Evolutionary conservation across 371 early-diverging fungal genomes (phyloP).

Genomic region (Lichtheimia ornata): DNA sequence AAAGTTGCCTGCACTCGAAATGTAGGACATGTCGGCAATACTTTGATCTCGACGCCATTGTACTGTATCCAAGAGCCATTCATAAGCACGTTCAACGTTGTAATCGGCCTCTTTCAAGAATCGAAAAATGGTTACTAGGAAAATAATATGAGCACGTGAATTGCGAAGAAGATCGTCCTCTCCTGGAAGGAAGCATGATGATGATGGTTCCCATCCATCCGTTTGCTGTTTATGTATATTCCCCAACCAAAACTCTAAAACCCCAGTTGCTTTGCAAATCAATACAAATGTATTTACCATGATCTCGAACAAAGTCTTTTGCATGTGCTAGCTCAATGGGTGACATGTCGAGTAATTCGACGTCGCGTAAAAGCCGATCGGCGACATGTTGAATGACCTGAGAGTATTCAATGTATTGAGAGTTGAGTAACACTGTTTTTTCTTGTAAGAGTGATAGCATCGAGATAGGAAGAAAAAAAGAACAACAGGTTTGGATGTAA

Average conservation of each 20-base stretch:
- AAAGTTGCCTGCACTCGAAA: constrained; percentile 32
- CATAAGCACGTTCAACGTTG: constrained; percentile 14
- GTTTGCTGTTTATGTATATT: no score
- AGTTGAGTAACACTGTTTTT: constrained; percentile 20
- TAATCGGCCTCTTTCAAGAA: constrained; percentile 18
- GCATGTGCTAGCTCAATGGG: constrained; percentile 25
- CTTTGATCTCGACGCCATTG: constrained; percentile 38
- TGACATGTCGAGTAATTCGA: constrained; percentile 20
- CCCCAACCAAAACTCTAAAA: no score
- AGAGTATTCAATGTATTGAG: constrained; percentile 23
- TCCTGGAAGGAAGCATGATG: no score
- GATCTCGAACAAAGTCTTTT: constrained; percentile 25
- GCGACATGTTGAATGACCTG: constrained; percentile 15
- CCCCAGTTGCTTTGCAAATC: no score
- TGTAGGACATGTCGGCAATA: constrained; percentile 26
- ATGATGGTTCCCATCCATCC: no score
- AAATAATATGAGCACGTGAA: no score
- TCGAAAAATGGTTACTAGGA: constrained; percentile 31
- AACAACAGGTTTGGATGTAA: no score
- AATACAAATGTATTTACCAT: constrained; percentile 17
- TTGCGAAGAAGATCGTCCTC: no score
- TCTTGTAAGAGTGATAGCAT: constrained; percentile 20
- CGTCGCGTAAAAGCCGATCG: constrained; percentile 16
- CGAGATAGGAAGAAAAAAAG: neutral
- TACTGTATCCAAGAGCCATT: constrained; percentile 38